phyloP scores from a whole-genome alignment of 2,329 filamentous ascomycete genomes.

The Colletotrichum orbiculare region DNA sequence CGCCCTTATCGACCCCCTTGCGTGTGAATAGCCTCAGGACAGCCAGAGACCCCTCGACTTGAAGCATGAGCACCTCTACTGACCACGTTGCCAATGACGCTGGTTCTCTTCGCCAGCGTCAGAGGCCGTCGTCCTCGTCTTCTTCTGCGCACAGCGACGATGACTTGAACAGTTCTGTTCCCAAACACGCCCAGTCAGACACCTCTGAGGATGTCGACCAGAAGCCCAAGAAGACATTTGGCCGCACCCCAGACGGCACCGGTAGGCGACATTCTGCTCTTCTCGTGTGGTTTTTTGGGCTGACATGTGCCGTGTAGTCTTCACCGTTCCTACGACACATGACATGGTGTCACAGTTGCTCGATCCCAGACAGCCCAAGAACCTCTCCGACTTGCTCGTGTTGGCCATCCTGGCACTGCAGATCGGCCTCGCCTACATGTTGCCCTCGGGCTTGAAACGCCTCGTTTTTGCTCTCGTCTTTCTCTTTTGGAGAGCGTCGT shows the following conservation, averaged over 20 bases:
- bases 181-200: slow-evolving; percentile 18
- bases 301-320: slow-evolving; percentile 68
- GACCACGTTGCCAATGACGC: slow-evolving; percentile 31
- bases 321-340: slow-evolving; percentile 94
- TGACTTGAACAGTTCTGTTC: slow-evolving; percentile 10
- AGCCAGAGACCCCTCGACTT: background rate
- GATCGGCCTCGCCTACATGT: slow-evolving; percentile 76
- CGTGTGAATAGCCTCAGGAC: slow-evolving; percentile 26
- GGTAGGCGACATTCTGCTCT: slow-evolving; percentile 67
- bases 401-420: slow-evolving; percentile 81
- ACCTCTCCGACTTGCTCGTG: slow-evolving; percentile 85
- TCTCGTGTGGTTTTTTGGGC: background rate
- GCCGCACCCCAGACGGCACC: slow-evolving; percentile 89
- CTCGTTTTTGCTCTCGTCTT: slow-evolving; percentile 86
- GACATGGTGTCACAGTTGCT: slow-evolving; percentile 99
- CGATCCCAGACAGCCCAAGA: slow-evolving; percentile 94
- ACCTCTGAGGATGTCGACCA: slow-evolving; percentile 10
- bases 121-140: slow-evolving; percentile 14
- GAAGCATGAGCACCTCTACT: slow-evolving; percentile 40
- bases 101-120: slow-evolving; percentile 32
- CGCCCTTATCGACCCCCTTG: slow-evolving; percentile 36
- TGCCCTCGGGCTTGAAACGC: slow-evolving; percentile 76
- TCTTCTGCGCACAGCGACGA: slow-evolving; percentile 22
- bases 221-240: slow-evolving; percentile 80
- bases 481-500: slow-evolving; percentile 90